Percentiles rank a stretch among this genome's conserved stretches.
Evolutionary conservation across 805 yeast genomes (phyloP).

Genomic region (Lipomyces yamanashiensis): DNA sequence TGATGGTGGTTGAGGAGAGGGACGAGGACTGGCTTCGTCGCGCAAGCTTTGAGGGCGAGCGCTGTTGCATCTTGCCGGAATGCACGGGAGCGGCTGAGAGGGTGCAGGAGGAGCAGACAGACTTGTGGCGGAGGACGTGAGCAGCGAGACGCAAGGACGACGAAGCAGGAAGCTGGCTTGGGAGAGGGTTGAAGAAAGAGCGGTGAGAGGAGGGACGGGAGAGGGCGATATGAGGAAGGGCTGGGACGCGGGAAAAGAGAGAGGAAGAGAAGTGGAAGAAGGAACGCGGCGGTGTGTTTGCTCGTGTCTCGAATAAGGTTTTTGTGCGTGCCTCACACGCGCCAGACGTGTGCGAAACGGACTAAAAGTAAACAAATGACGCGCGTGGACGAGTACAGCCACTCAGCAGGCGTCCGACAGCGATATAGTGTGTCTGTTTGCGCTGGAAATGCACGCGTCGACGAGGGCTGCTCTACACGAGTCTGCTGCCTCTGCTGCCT

Average conservation of each 20-base stretch:
- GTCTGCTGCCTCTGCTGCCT: too few relatives aligned
- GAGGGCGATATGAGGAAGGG: background rate
- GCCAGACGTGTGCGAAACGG: background rate
- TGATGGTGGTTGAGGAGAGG: slow-evolving; percentile 16
- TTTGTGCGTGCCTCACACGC: slow-evolving; percentile 9
- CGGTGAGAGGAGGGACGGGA: background rate
- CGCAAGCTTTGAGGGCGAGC: slow-evolving; percentile 32
- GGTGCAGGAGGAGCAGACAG: background rate
- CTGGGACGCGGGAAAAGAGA: background rate
- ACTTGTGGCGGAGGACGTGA: background rate
- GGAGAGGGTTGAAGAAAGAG: background rate
- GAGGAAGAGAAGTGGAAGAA: slow-evolving; percentile 2
- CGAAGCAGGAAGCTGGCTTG: background rate
- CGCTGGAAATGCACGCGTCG: background rate
- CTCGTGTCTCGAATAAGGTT: background rate
- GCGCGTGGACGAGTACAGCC: background rate
- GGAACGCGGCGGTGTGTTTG: slow-evolving; percentile 8
- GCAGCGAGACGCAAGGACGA: background rate
- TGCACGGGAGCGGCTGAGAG: slow-evolving; percentile 2
- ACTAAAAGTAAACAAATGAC: background rate
- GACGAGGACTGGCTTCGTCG: slow-evolving; percentile 20
- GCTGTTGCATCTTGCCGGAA: slow-evolving; percentile 12
- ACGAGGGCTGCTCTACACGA: background rate
- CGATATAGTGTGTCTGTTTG: background rate
- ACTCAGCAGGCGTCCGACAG: background rate